Base-by-base conservation (phyloP, 345 rosid genomes). In the Hevea brasiliensis region DNA sequence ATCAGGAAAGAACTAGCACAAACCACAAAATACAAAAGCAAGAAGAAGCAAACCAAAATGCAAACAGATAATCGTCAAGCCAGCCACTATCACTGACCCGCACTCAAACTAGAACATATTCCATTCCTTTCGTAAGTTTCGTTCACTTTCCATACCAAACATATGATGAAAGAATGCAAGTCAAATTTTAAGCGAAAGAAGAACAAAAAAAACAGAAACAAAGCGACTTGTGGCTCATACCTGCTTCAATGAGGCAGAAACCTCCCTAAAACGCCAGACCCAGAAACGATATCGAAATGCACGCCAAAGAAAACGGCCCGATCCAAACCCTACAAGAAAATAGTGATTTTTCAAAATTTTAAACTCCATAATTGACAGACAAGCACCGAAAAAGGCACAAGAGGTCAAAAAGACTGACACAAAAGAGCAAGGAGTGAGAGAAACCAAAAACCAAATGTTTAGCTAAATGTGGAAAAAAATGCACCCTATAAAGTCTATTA, bases 301-400 rank as follows among this genome's bases (percentile, higher is more conserved):
- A 62, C 37, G 18, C 58, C 55, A 48, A 14, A 72, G 67, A 57
- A 71, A 59, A 71, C 27, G 17, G 61, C 70, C 78, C 70, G 92
- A 88, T 86, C 86, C 87, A 77, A 84, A 77, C 61, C 80, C 75
- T 67, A 72, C 18, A 56, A 53, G 32, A 76, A 72, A 7, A 37
- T 71, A 62, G 65, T 26, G 61, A 72, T 26, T 78, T 32, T 61
- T 79, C 60, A 35, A 81, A 41, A 81, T 70, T 50, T 57, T 71
- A 42, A 75, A 76, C 68, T 55, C 21, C 29, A 27, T 53, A 61
- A 32, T 73, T 58, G 71, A 74, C 84, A 82, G 68, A 79, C 50
- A 35, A 57, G 70, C 47, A 55, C 74, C 40, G 40, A 65, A 56
- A 69, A 72, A 54, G 35, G 64, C 35, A 50, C 44, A 64, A 74